Conservation (phyloP, 345 rosid species). For the Viola odorata region DNA sequence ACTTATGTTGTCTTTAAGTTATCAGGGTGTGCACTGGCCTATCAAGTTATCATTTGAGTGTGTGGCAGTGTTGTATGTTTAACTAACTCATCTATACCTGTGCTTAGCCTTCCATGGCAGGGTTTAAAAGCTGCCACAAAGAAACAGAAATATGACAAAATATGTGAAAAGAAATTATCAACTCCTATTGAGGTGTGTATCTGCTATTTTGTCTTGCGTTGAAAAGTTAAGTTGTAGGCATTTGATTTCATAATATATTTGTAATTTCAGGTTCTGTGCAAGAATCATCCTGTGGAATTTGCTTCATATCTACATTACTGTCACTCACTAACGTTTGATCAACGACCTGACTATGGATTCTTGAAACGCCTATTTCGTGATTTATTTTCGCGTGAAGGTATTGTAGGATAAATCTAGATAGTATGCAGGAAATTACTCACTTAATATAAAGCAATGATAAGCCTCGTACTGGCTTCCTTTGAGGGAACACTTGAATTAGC, state of each 20-base stretch:
- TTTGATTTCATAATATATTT: neutral
- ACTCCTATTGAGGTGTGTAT: conserved; percentile 82
- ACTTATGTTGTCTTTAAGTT: neutral
- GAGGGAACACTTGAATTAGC: too few species aligned
- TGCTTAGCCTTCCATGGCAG: conserved; percentile 86
- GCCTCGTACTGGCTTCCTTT: too few species aligned
- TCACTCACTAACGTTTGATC: conserved; percentile 74
- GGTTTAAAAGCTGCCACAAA: conserved; percentile 86
- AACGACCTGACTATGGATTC: conserved; percentile 83
- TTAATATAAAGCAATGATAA: too few species aligned
- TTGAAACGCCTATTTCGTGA: conserved; percentile 75
- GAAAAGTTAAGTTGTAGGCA: neutral
- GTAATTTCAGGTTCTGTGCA: conserved; percentile 57
- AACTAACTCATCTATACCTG: conserved; percentile 15
- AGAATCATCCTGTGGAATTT: conserved; percentile 75
- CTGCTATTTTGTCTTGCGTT: neutral
- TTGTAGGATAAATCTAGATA: neutral
- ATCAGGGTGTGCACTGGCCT: neutral
- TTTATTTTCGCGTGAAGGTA: conserved; percentile 75
- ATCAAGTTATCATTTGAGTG: neutral
- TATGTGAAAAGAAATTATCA: conserved; percentile 81
- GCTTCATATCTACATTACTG: conserved; percentile 90
- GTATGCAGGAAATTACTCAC: too few species aligned
- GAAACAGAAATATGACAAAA: conserved; percentile 84
- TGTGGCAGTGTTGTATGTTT: neutral